phyloP scores from a whole-genome alignment of 2,329 filamentous ascomycete genomes.

The Fonsecaea pedrosoi region DNA sequence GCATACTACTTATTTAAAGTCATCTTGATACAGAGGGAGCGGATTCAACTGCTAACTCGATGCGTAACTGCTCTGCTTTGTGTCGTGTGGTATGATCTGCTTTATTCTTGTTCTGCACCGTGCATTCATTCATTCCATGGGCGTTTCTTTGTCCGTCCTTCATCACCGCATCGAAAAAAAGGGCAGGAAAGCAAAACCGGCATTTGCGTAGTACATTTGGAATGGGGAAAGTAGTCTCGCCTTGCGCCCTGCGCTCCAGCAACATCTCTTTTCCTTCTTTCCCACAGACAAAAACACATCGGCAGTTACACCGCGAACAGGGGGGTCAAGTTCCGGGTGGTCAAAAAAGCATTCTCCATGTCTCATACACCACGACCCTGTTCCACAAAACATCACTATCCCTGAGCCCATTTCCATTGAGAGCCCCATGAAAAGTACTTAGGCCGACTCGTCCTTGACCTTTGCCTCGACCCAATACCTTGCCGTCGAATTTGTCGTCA shows the following conservation, averaged over 20 bases:
- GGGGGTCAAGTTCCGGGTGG: constrained; percentile 29
- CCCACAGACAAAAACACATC: constrained; percentile 15
- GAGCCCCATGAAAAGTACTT: constrained; percentile 23
- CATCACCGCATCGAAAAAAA: constrained; percentile 11
- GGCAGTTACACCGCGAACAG: constrained; percentile 23
- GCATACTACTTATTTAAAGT: background rate
- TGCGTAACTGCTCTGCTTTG: constrained; percentile 5
- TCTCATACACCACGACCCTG: constrained; percentile 21
- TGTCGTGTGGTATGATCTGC: constrained; percentile 7
- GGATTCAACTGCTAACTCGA: constrained; percentile 4
- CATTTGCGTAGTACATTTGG: constrained; percentile 19
- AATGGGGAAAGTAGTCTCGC: constrained; percentile 15
- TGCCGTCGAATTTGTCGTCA: background rate
- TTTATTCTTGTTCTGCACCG: constrained; percentile 9
- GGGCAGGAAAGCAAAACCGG: constrained; percentile 20
- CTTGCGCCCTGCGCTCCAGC: constrained; percentile 22
- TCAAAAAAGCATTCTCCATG: constrained; percentile 26
- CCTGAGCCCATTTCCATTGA: constrained; percentile 16
- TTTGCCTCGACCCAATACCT: constrained; percentile 25
- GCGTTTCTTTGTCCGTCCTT: constrained; percentile 6
- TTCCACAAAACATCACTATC: constrained; percentile 20
- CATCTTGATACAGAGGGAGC: constrained; percentile 8
- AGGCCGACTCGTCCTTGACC: constrained; percentile 17
- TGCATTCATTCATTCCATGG: constrained; percentile 7
- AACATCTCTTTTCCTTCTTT: constrained; percentile 19